These are phyloP conservation scores for Cordyceps javanica DNA, from an alignment of 2,329 filamentous ascomycete species.

Conservation along the genomic window DNA sequence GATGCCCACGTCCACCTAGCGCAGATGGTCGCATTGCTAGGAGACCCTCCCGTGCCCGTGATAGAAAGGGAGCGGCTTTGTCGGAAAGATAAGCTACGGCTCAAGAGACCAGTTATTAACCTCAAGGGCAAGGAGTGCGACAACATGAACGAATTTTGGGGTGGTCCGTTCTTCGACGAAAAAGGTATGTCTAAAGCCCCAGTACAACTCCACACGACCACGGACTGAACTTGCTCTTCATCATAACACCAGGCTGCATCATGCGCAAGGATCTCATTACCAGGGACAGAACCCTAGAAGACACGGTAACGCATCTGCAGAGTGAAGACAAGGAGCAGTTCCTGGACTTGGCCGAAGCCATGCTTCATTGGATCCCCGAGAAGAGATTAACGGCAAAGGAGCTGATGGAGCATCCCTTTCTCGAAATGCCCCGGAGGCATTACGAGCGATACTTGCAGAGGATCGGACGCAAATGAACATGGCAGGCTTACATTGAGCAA, in stretches of 20 bases:
- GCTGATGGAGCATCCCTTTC: background rate
- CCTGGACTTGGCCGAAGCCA: background rate
- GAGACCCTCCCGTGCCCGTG: background rate
- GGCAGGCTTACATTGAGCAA: too few species aligned
- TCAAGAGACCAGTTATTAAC: background rate
- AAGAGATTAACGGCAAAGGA: background rate
- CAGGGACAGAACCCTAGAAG: background rate
- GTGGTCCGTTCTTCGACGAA: background rate
- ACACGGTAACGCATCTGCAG: background rate
- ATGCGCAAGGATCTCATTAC: background rate
- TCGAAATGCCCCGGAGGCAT: too few species aligned
- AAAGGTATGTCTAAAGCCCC: background rate
- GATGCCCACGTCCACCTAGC: background rate
- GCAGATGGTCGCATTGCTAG: background rate
- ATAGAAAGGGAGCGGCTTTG: background rate
- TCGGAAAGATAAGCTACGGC: background rate
- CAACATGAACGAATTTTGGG: background rate
- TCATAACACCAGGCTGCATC: background rate
- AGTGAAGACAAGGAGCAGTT: background rate
- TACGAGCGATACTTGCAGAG: too few species aligned
- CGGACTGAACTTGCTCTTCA: background rate
- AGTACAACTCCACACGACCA: background rate
- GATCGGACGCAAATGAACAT: too few species aligned
- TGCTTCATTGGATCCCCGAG: background rate
- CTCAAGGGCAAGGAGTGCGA: background rate